Percentiles rank a stretch among this genome's conserved stretches.
Conservation (phyloP, 2,329 filamentous ascomycete species). For the Didymella sp. region DNA sequence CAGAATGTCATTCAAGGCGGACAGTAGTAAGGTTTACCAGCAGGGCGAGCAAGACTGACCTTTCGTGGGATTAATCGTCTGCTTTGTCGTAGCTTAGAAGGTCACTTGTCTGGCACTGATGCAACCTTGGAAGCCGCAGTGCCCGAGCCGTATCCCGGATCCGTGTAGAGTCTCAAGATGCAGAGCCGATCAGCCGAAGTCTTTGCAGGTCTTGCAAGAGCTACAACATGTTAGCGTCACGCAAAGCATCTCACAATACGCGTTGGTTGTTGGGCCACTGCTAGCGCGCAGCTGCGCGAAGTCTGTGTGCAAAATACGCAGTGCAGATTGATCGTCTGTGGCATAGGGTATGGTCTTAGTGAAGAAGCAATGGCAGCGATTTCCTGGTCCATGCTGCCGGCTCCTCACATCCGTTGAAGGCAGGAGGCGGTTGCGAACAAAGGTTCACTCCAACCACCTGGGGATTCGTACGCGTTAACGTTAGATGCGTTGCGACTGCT, state of each 20-base stretch:
- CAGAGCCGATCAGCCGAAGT: background rate
- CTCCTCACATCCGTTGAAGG: background rate
- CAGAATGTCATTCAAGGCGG: background rate
- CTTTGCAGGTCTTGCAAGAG: background rate
- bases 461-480: background rate
- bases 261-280: slow-evolving; percentile 7
- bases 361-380: background rate
- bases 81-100: background rate
- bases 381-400: background rate
- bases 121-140: background rate
- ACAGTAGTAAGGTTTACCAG: background rate
- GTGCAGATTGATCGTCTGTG: background rate
- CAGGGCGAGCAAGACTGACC: background rate
- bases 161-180: background rate
- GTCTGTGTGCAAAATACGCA: background rate
- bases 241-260: background rate
- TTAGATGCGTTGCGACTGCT: background rate
- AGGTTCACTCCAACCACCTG: background rate
- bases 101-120: background rate
- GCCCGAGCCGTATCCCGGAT: background rate
- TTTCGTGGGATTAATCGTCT: background rate
- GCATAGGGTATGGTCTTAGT: background rate
- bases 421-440: background rate
- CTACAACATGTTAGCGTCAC: slow-evolving; percentile 15
- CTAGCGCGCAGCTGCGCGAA: background rate